Base-by-base conservation (phyloP, 2,329 filamentous ascomycete genomes). In the Penicillium nordicum region DNA sequence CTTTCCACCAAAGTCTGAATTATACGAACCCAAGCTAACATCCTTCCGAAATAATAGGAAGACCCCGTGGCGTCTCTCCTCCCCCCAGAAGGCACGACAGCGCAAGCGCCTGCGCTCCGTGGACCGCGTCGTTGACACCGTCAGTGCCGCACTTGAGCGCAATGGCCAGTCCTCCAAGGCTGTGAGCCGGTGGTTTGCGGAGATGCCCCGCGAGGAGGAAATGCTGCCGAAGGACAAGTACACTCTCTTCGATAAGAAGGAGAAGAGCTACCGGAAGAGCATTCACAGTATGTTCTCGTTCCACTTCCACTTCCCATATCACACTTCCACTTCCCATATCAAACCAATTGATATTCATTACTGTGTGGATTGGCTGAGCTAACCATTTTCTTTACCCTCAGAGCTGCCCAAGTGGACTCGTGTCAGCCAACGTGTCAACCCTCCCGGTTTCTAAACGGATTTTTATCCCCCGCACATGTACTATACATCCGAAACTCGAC, bases 191-290 rank as follows among this genome's bases (percentile, higher is more conserved):
- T 99, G 94, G 94, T 96, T 94, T 81, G 82, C 83, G 37, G 91
- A 96, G 77, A 99, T 99, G 94, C 94, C 94, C 23, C 89, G 86
- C 27, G 94, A 99, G 82, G 83, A 86, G 69, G 92, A 97, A 81
- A 99, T 99, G 94, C 74, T 96, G 74, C 88, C 94, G 45, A 88
- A 85, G 76, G 94, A 99, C 79, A 99, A 99, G 79, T 99, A 99
- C 79, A 96, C 91, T 29, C 88, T 99, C 69, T 99, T 97, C 76
- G 93, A 96, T 76, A 87, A 92, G 67, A 97, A 97, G 77, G 92
- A 89, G 74, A 96, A 92, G 85, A 87, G 85, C 68, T 99, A 97
- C 76, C 83, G 94, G 73, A 99, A 99, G 85, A 90, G 92, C 54
- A 92, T 99, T 74, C 93, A 97, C 78, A 97, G 92, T 96, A 83